Conservation (phyloP, 2,329 filamentous ascomycete genomes). For the Pseudogymnoascus sp. region DNA sequence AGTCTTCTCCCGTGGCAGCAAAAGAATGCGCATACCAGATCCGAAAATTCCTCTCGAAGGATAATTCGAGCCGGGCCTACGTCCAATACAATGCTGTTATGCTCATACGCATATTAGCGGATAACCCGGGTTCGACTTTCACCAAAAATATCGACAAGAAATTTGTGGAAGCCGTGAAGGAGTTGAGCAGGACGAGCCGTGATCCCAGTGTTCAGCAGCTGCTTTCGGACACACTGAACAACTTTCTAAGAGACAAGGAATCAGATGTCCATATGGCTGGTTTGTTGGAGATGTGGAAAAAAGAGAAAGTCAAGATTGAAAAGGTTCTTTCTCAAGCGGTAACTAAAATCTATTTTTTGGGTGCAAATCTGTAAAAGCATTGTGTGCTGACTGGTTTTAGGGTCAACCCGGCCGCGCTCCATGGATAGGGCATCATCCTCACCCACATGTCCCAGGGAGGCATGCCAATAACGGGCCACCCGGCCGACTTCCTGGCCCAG, state of each 20-base stretch:
- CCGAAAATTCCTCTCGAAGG: constrained; percentile 70
- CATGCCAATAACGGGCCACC: constrained; percentile 4
- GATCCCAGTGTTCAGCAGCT: constrained; percentile 78
- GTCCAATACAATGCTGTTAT: constrained; percentile 95
- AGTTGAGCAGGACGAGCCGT: constrained; percentile 59
- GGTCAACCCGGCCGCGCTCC: not conserved
- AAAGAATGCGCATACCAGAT: constrained; percentile 72
- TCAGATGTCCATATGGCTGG: constrained; percentile 63
- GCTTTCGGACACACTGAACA: constrained; percentile 75
- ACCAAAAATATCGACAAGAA: constrained; percentile 83
- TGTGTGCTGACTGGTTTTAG: not conserved
- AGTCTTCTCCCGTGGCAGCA: constrained; percentile 81
- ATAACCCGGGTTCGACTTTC: constrained; percentile 86
- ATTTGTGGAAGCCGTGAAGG: constrained; percentile 68
- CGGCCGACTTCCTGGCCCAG: constrained; percentile 49
- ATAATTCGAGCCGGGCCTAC: constrained; percentile 55
- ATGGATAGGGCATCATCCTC: constrained; percentile 3
- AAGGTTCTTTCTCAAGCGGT: constrained; percentile 33
- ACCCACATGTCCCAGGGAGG: not conserved
- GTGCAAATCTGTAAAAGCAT: not conserved
- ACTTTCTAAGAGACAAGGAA: constrained; percentile 62
- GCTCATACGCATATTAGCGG: constrained; percentile 82
- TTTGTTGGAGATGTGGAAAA: constrained; percentile 81
- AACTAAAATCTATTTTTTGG: not conserved
- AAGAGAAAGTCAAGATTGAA: constrained; percentile 61